Percentiles rank a stretch among this genome's conserved stretches.
These are phyloP conservation scores for Brassica incana DNA, from an alignment of 345 rosid species.

Conservation along the genomic window DNA sequence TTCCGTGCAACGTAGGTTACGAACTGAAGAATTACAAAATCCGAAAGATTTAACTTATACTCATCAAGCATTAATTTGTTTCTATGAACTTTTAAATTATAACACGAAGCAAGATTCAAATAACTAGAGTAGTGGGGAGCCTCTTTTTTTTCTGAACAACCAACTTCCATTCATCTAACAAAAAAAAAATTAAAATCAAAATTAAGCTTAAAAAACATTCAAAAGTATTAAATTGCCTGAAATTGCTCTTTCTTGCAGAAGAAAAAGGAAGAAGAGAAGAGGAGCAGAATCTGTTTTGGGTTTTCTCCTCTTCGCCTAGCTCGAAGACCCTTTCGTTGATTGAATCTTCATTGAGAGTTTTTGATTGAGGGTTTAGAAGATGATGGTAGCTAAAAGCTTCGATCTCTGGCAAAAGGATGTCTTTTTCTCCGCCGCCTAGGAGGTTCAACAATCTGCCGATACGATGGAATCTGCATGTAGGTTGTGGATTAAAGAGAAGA, in stretches of 20 bases:
- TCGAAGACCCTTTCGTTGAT: neutral
- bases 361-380: constrained; percentile 40
- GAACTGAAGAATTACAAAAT: neutral
- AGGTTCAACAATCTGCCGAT: constrained; percentile 89
- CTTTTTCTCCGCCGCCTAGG: constrained; percentile 92
- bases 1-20: too few species aligned
- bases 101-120: constrained; percentile 12
- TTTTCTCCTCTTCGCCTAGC: neutral
- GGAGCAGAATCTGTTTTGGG: constrained; percentile 2
- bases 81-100: neutral
- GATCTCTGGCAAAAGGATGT: constrained; percentile 85
- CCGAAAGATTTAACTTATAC: neutral
- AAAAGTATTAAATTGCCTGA: constrained; percentile 19
- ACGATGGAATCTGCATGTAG: constrained; percentile 44
- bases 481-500: constrained; percentile 66
- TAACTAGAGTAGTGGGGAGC: constrained; percentile 18
- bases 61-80: neutral
- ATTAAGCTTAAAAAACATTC: neutral
- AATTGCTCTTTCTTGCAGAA: constrained; percentile 16
- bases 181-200: too few species aligned
- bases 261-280: constrained; percentile 15
- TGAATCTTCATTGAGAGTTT: neutral
- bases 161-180: too few species aligned
- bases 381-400: constrained; percentile 84
- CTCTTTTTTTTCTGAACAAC: neutral